phyloP scores from a whole-genome alignment of 2,329 filamentous ascomycete species.

The Cryoendolithus antarcticus region DNA sequence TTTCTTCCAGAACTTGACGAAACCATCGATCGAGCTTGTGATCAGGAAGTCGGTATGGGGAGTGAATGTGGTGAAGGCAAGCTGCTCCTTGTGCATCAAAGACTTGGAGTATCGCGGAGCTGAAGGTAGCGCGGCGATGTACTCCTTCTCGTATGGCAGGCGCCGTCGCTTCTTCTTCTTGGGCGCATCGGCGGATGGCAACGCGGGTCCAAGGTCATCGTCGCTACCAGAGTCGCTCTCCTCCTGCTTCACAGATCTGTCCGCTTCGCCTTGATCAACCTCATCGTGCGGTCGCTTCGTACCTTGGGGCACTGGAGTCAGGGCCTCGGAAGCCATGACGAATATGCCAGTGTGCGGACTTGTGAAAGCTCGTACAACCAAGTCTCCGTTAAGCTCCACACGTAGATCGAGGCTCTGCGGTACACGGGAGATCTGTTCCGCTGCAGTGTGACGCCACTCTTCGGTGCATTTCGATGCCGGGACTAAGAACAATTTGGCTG shows the following conservation, averaged over 20 bases:
- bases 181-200: constrained; percentile 63
- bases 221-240: constrained; percentile 49
- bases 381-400: too few relatives aligned
- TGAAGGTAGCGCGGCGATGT: constrained; percentile 75
- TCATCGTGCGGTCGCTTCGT: constrained; percentile 20
- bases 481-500: too few relatives aligned
- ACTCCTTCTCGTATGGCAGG: constrained; percentile 89
- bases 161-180: constrained; percentile 85
- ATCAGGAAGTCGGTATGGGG: constrained; percentile 90
- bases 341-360: too few relatives aligned
- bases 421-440: too few relatives aligned
- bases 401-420: too few relatives aligned
- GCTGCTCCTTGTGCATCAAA: constrained; percentile 94
- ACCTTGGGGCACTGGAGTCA: constrained; percentile 9
- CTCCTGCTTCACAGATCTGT: constrained; percentile 6
- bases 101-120: constrained; percentile 82
- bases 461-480: too few relatives aligned
- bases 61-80: constrained; percentile 78
- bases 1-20: constrained; percentile 99
- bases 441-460: too few relatives aligned
- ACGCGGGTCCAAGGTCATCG: constrained; percentile 85
- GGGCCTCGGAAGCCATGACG: constrained; percentile 3
- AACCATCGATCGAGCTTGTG: constrained; percentile 85
- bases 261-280: constrained; percentile 7
- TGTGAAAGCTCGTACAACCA: too few relatives aligned